phyloP scores from a whole-genome alignment of 306 rosid species.

The Prinsepia uniflora region DNA sequence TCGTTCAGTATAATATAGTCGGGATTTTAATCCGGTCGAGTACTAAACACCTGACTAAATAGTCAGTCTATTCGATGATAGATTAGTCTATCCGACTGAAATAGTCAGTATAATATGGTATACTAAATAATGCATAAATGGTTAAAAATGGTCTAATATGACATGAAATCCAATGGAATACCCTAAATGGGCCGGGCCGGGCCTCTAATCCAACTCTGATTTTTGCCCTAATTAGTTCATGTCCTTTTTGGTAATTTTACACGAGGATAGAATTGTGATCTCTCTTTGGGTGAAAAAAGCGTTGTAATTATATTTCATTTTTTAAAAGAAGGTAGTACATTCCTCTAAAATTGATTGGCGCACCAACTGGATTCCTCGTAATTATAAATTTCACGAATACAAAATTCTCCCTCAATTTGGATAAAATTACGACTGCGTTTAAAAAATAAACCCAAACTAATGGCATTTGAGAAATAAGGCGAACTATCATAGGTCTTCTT shows the following conservation, averaged over 20 bases:
- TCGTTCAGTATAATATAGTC: too few relatives aligned
- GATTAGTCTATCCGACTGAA: too few relatives aligned
- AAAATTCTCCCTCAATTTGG: constrained; percentile 8
- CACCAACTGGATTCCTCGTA: background rate
- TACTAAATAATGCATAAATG: too few relatives aligned
- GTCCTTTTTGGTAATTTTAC: background rate
- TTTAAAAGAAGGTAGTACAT: background rate
- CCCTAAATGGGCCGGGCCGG: too few relatives aligned
- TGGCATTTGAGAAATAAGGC: background rate
- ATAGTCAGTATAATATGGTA: too few relatives aligned
- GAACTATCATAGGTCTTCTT: background rate
- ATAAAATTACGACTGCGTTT: constrained; percentile 9
- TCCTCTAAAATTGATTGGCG: background rate
- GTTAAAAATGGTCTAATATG: too few relatives aligned
- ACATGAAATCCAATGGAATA: too few relatives aligned
- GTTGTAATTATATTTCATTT: background rate
- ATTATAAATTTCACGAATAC: background rate
- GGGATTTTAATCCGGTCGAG: too few relatives aligned
- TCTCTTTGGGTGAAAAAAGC: background rate
- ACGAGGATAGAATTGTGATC: background rate
- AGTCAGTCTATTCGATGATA: too few relatives aligned
- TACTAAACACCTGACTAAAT: too few relatives aligned
- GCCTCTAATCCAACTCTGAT: background rate
- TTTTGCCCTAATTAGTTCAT: background rate
- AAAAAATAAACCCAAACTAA: constrained; percentile 2